Evolutionary conservation across 2,329 filamentous ascomycete genomes (phyloP), one percentile per base, ranked within the genome.

Genomic region (Plenodomus biglobosus): DNA sequence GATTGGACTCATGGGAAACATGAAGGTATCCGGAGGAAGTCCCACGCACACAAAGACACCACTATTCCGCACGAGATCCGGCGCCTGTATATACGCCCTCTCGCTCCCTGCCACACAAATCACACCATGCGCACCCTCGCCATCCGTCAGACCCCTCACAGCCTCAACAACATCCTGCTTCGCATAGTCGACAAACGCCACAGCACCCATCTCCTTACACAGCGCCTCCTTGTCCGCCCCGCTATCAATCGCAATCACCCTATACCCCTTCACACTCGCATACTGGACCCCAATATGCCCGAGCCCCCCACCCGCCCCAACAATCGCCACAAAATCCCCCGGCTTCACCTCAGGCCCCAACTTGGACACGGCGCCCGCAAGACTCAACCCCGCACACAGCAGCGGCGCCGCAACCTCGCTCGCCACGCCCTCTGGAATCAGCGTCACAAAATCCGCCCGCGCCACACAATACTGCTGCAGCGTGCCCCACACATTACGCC

Each of bases 331-430:
- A 18, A 78, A 85, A 69, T 94, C 84, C 17, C 90, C 90, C 1
- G 88, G 82, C 40, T 80, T 76, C 21, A 82, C 84, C 39, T 84
- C 85, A 0, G 88, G 90, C 71, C 90, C 87, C 13, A 87, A 87
- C 76, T 91, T 92, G 77, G 92, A 94, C 47, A 92, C 88, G 2
- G 88, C 79, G 0, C 90, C 90, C 1, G 90, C 95, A 35, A 95
- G 76, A 20, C 90, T 70, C 18, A 71, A 38, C 13, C 69, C 68
- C 17, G 69, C 69, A 37, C 69, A 72, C 1, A 72, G 56, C 22
- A 72, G 50, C 20, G 69, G 69, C 5, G 69, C 69, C 1, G 68
- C 68, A 8, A 72, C 59, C 45, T 71, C 68, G 46, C 66, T 69
- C 47, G 64, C 58, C 8, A 72, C 58, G n/a, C 67, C 69, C 6